Evolutionary conservation across 2,329 filamentous ascomycete species (phyloP).

Genomic region (Ceratocystis alfenasii): DNA sequence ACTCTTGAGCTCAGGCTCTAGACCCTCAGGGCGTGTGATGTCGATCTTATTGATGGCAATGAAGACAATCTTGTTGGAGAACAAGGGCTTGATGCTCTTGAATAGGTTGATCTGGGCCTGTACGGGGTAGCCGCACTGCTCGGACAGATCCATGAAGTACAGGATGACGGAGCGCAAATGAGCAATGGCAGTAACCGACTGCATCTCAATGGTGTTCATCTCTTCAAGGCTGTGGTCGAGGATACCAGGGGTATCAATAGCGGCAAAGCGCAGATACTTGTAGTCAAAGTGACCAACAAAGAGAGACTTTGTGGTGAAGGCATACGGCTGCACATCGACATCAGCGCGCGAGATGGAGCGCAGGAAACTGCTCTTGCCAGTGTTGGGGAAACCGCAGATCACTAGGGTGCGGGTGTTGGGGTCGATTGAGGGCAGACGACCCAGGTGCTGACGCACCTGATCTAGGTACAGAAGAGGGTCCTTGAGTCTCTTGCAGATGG

Average conservation of each 20-base stretch:
- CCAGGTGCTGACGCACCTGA: slow-evolving; percentile 82
- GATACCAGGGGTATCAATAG: slow-evolving; percentile 97
- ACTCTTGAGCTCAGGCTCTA: slow-evolving; percentile 65
- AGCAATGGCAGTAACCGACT: slow-evolving; percentile 86
- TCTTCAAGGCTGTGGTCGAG: slow-evolving; percentile 94
- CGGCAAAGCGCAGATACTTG: slow-evolving; percentile 53
- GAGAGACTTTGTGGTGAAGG: slow-evolving; percentile 94
- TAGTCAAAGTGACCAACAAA: slow-evolving; percentile 98
- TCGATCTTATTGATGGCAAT: slow-evolving; percentile 98
- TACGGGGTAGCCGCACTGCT: slow-evolving; percentile 93
- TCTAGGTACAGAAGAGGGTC: slow-evolving; percentile 92
- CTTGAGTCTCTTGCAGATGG: slow-evolving; percentile 86
- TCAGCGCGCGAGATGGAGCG: slow-evolving; percentile 86
- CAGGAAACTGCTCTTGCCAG: slow-evolving; percentile 93
- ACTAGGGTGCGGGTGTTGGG: slow-evolving; percentile 92
- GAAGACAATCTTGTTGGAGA: slow-evolving; percentile 94
- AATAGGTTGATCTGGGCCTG: slow-evolving; percentile 87
- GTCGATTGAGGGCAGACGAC: slow-evolving; percentile 95
- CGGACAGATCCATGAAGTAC: slow-evolving; percentile 96
- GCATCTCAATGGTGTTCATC: slow-evolving; percentile 99
- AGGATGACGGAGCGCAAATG: slow-evolving; percentile 90
- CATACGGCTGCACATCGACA: slow-evolving; percentile 84
- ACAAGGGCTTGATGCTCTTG: slow-evolving; percentile 91
- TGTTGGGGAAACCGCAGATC: slow-evolving; percentile 95
- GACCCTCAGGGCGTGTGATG: slow-evolving; percentile 72